phyloP scores from a whole-genome alignment of 2,329 filamentous ascomycete species.

The Penicillium frequentans region DNA sequence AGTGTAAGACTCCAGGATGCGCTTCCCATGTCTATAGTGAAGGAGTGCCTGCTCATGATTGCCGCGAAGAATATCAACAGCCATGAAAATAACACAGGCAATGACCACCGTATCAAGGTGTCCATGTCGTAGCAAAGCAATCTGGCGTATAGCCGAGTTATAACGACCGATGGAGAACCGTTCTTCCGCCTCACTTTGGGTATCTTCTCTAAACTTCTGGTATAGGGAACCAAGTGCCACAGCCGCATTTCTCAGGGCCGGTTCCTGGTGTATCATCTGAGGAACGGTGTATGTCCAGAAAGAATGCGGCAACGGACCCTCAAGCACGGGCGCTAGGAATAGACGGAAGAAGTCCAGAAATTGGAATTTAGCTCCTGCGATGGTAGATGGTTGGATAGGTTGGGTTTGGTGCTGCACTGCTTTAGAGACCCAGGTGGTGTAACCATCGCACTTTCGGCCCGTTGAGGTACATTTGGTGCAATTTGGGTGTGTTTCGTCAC shows the following conservation, averaged over 20 bases:
- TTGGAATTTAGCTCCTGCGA: background rate
- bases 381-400: background rate
- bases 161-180: background rate
- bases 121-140: background rate
- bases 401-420: background rate
- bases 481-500: background rate
- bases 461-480: background rate
- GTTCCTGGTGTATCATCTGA: background rate
- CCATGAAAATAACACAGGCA: background rate
- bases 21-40: background rate
- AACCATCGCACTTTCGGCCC: background rate
- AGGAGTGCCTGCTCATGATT: background rate
- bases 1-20: background rate
- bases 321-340: background rate
- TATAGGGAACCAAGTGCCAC: background rate
- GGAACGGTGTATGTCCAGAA: background rate
- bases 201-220: background rate
- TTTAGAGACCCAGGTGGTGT: background rate
- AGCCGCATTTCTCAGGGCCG: background rate
- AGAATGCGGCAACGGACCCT: background rate
- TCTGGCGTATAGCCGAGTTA: background rate
- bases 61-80: background rate
- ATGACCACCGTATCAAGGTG: background rate
- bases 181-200: background rate
- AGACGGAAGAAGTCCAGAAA: background rate